Conservation (phyloP, 2,329 filamentous ascomycete genomes). For the Penicillium sp. region DNA sequence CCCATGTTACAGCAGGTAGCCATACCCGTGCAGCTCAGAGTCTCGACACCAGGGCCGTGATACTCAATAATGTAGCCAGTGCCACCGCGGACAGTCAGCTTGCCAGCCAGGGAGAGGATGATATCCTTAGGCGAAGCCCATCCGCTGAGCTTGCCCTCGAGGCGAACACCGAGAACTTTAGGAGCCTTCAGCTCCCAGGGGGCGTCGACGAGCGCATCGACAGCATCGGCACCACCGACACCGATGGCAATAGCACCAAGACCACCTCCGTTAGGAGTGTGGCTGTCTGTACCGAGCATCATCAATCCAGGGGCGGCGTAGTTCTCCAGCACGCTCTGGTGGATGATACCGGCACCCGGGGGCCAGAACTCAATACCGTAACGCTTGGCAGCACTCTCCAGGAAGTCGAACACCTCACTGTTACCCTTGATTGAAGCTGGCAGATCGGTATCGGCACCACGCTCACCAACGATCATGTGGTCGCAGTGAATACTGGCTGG, state of each 20-base stretch:
- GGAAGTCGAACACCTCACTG: constrained; percentile 95
- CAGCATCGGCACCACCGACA: constrained; percentile 94
- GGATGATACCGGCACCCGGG: constrained; percentile 89
- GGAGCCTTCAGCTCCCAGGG: constrained; percentile 98
- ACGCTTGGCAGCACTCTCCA: constrained; percentile 86
- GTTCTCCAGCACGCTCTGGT: constrained; percentile 97
- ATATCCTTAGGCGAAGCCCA: constrained; percentile 97
- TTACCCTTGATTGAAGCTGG: constrained; percentile 84
- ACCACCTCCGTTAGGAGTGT: constrained; percentile 91
- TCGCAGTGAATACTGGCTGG: constrained; percentile 98
- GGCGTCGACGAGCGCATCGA: constrained; percentile 92
- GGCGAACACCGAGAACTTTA: constrained; percentile 56
- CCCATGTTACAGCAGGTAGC: constrained; percentile 90
- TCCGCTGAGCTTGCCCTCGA: constrained; percentile 70
- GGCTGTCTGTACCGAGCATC: constrained; percentile 98
- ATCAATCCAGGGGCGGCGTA: constrained; percentile 95
- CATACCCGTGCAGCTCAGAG: constrained; percentile 89
- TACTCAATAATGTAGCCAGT: constrained; percentile 96
- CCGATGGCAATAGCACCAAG: constrained; percentile 97
- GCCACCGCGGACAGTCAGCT: constrained; percentile 87
- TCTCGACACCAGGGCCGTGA: constrained; percentile 83
- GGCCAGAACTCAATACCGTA: constrained; percentile 97
- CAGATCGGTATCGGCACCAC: constrained; percentile 82
- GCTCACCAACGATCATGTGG: constrained; percentile 95
- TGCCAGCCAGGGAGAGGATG: constrained; percentile 84